Evolutionary conservation across 148 eudicot species (phyloP).

Genomic region (Oxyria digyna): DNA sequence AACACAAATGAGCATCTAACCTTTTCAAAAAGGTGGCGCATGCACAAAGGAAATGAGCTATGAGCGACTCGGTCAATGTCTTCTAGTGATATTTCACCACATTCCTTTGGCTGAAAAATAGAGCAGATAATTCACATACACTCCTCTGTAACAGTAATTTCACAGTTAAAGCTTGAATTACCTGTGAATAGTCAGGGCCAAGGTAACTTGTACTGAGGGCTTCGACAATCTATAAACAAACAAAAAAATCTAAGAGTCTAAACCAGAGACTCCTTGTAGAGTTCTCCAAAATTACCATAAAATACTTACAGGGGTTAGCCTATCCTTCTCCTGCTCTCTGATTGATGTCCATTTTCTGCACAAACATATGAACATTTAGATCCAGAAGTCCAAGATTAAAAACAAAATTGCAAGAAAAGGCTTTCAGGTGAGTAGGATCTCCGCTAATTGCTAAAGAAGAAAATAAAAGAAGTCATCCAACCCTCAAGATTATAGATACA

Average conservation of each 20-base stretch:
- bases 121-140: background rate
- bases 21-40: conserved; percentile 89
- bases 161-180: conserved; percentile 14
- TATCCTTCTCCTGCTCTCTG: conserved; percentile 75
- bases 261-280: background rate
- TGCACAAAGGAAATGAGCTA: conserved; percentile 87
- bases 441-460: background rate
- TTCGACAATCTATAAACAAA: conserved; percentile 65
- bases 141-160: background rate
- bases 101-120: conserved; percentile 58
- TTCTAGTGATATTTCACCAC: conserved; percentile 57
- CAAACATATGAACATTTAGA: conserved; percentile 3
- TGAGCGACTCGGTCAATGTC: conserved; percentile 78
- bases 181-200: conserved; percentile 92
- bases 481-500: background rate
- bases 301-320: conserved; percentile 84
- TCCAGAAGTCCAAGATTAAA: background rate
- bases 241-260: background rate
- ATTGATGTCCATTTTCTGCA: conserved; percentile 85
- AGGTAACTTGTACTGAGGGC: conserved; percentile 71
- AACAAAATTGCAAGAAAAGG: background rate
- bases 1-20: conserved; percentile 22
- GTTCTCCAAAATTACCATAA: background rate
- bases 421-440: background rate
- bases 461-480: background rate